These are phyloP conservation scores for Setaria viridis DNA, from an alignment of 202 grass and related monocot genomes.

Conservation along the genomic window DNA sequence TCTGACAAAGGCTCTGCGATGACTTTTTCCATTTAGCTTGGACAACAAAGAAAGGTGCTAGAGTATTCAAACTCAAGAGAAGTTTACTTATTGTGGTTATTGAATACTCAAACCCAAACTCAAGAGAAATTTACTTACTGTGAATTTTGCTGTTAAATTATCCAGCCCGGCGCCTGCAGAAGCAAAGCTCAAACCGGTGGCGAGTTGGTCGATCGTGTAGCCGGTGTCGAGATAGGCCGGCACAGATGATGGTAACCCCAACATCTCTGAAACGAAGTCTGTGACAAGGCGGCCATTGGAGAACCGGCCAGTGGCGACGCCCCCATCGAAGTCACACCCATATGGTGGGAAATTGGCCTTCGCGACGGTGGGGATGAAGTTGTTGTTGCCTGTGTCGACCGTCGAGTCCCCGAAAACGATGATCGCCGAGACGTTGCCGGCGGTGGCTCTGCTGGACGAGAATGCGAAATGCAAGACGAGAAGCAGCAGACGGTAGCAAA, in stretches of 20 bases:
- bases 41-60: too few relatives aligned
- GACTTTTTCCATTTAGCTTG: too few relatives aligned
- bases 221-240: constrained; percentile 76
- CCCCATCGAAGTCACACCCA: constrained; percentile 58
- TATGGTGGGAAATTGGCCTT: constrained; percentile 72
- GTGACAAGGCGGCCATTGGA: constrained; percentile 67
- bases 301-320: constrained; percentile 72
- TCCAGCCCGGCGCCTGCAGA: too few relatives aligned
- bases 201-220: constrained; percentile 4
- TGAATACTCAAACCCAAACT: too few relatives aligned
- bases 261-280: constrained; percentile 67
- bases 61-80: too few relatives aligned
- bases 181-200: too few relatives aligned
- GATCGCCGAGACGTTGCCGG: constrained; percentile 52
- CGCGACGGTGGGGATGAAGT: constrained; percentile 57
- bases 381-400: constrained; percentile 80
- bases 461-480: neutral
- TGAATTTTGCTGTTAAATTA: too few relatives aligned
- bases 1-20: too few relatives aligned
- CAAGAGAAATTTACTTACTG: too few relatives aligned
- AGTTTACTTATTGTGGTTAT: too few relatives aligned
- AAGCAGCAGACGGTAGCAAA: neutral
- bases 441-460: neutral
- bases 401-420: constrained; percentile 92
- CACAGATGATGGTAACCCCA: constrained; percentile 56